Percentiles rank a stretch among this genome's conserved stretches.
phyloP scores from a whole-genome alignment of 768 basidiomycete species.

The Solioccasus polychromus region DNA sequence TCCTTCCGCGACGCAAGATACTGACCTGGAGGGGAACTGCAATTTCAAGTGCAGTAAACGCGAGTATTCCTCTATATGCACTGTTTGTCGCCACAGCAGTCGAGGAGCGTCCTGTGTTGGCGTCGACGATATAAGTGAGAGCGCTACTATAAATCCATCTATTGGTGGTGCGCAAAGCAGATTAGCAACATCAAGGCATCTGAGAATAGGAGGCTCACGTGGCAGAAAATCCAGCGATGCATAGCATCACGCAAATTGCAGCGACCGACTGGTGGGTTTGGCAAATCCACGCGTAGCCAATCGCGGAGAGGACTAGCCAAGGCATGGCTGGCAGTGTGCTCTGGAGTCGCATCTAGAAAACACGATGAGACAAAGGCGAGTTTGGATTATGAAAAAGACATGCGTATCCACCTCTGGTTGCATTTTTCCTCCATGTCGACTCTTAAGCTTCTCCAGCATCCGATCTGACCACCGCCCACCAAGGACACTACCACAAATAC shows the following conservation, averaged over 20 bases:
- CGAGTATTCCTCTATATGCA: conserved; percentile 67
- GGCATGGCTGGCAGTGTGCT: conserved; percentile 60
- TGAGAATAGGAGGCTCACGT: conserved; percentile 46
- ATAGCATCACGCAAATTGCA: conserved; percentile 70
- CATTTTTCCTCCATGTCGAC: conserved; percentile 43
- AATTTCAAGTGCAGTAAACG: conserved; percentile 71
- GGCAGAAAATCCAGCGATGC: conserved; percentile 68
- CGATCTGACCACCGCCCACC: conserved; percentile 62
- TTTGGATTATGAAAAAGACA: conserved; percentile 19
- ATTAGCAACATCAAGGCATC: not conserved
- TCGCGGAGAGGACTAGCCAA: conserved; percentile 49
- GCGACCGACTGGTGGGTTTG: conserved; percentile 62
- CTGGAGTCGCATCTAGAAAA: conserved; percentile 79
- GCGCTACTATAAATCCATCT: conserved; percentile 68
- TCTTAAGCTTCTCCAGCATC: conserved; percentile 44
- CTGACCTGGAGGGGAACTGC: conserved; percentile 66
- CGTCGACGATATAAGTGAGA: conserved; percentile 84
- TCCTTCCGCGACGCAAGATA: not conserved
- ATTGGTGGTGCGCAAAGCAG: not conserved
- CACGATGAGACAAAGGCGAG: no score
- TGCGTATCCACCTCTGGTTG: conserved; percentile 59
- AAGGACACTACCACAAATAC: conserved; percentile 49
- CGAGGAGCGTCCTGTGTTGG: conserved; percentile 78
- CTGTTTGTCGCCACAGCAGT: conserved; percentile 77
- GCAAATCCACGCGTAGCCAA: conserved; percentile 78